These are phyloP conservation scores for Adenanthera pavonina DNA, from an alignment of 306 rosid species.

Conservation along the genomic window DNA sequence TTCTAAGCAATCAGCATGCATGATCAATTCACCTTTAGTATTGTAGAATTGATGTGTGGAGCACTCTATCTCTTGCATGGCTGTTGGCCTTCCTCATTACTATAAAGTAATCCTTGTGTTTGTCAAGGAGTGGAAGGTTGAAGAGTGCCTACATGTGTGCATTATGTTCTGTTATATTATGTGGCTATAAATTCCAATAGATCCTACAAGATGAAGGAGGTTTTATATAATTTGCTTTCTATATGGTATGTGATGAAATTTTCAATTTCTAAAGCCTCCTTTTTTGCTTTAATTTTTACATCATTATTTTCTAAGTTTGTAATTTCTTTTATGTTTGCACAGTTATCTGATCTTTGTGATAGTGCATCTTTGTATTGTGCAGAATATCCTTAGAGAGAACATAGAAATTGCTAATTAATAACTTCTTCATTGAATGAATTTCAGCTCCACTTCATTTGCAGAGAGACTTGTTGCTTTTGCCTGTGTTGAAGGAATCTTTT, in stretches of 20 bases:
- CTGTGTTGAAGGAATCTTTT: constrained; percentile 90
- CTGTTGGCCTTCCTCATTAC: not conserved
- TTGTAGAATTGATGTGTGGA: not conserved
- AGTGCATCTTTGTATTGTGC: constrained; percentile 8
- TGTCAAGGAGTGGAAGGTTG: not conserved
- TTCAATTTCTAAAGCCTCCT: not conserved
- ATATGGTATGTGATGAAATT: not conserved
- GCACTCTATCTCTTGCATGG: not conserved
- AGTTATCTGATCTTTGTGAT: constrained; percentile 15
- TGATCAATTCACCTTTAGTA: not conserved
- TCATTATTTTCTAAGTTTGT: not conserved
- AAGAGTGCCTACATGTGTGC: not conserved
- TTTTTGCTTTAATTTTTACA: not conserved
- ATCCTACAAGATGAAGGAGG: not conserved
- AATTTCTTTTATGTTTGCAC: not conserved
- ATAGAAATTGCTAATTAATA: constrained; percentile 24
- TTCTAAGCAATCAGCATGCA: not conserved
- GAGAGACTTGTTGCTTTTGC: constrained; percentile 94
- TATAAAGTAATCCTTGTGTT: not conserved
- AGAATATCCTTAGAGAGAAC: constrained; percentile 12
- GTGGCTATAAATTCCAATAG: not conserved
- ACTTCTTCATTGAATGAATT: constrained; percentile 45
- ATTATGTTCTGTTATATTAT: not conserved
- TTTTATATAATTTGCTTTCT: not conserved
- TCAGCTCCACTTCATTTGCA: constrained; percentile 77